A percentile compares a stretch with the other conserved stretches of the same genome.
phyloP scores from a whole-genome alignment of 2,329 filamentous ascomycete genomes.

The Ophiostoma sp. region DNA sequence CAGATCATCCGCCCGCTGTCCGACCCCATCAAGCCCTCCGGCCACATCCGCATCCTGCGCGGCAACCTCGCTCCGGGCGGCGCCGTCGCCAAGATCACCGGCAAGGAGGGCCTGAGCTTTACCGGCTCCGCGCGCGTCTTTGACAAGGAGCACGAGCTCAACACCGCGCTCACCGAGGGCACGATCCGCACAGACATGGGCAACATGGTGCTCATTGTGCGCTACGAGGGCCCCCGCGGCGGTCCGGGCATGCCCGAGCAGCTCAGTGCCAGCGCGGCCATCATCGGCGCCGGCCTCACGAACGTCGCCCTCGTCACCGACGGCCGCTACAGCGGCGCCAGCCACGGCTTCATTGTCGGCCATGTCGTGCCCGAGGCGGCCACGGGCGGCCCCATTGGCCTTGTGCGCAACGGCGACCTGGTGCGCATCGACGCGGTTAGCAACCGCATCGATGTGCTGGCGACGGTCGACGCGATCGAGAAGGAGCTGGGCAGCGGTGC shows the following conservation, averaged over 20 bases:
- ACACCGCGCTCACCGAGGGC: slow-evolving; percentile 64
- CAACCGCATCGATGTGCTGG: slow-evolving; percentile 64
- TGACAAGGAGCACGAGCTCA: slow-evolving; percentile 75
- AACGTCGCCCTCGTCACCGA: slow-evolving; percentile 92
- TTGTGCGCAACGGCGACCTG: slow-evolving; percentile 73
- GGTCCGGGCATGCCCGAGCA: slow-evolving; percentile 97
- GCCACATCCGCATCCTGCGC: slow-evolving; percentile 81
- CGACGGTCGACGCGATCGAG: slow-evolving; percentile 42
- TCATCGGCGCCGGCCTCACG: slow-evolving; percentile 84
- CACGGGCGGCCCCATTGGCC: slow-evolving; percentile 78
- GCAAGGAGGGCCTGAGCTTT: slow-evolving; percentile 84
- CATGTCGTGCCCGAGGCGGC: slow-evolving; percentile 90
- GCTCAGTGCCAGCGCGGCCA: slow-evolving; percentile 77
- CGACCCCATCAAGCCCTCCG: slow-evolving; percentile 69
- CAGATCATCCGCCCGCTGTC: slow-evolving; percentile 73
- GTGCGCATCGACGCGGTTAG: slow-evolving; percentile 81
- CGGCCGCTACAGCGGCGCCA: slow-evolving; percentile 81
- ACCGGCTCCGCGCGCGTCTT: slow-evolving; percentile 77
- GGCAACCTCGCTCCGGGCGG: slow-evolving; percentile 86
- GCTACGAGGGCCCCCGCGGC: slow-evolving; percentile 90
- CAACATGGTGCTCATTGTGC: slow-evolving; percentile 82
- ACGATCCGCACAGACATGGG: slow-evolving; percentile 50
- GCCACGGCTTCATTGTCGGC: slow-evolving; percentile 88
- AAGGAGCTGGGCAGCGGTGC: slow-evolving; percentile 37
- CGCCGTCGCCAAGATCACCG: slow-evolving; percentile 92